These are phyloP conservation scores for Anethum foeniculum DNA, from an alignment of 140 eudicot species.

Conservation along the genomic window DNA sequence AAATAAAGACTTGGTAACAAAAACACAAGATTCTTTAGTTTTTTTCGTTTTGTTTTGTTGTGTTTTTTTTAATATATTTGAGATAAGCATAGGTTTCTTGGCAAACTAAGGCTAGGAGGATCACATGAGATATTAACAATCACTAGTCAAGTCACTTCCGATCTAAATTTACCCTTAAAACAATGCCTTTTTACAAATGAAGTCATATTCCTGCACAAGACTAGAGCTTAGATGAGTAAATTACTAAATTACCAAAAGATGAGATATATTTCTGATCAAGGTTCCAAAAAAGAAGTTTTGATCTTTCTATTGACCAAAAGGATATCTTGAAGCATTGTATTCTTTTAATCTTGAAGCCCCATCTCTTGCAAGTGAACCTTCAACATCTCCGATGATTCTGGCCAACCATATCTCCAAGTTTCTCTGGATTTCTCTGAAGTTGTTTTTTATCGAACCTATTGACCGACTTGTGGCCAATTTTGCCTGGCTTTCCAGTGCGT, in stretches of 20 bases:
- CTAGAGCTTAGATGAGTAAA: not conserved
- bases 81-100: not conserved
- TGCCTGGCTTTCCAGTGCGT: conserved; percentile 49
- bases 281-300: not conserved
- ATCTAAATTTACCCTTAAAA: not conserved
- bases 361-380: conserved; percentile 80
- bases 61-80: too few species aligned
- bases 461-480: conserved; percentile 57
- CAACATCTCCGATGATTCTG: conserved; percentile 84
- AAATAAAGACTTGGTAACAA: too few species aligned
- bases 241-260: conserved; percentile 7
- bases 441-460: conserved; percentile 60
- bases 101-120: not conserved
- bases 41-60: too few species aligned
- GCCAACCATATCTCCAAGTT: conserved; percentile 97
- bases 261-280: not conserved
- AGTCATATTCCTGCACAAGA: conserved; percentile 10
- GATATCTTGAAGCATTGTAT: conserved; percentile 59
- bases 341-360: conserved; percentile 81
- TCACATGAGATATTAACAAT: not conserved
- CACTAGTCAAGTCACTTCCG: not conserved
- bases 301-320: conserved; percentile 47
- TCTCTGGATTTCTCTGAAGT: conserved; percentile 85
- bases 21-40: too few species aligned
- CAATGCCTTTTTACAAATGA: not conserved